These are phyloP conservation scores for Neurospora sp. DNA, from an alignment of 495 filamentous ascomycete genomes.

Conservation along the genomic window DNA sequence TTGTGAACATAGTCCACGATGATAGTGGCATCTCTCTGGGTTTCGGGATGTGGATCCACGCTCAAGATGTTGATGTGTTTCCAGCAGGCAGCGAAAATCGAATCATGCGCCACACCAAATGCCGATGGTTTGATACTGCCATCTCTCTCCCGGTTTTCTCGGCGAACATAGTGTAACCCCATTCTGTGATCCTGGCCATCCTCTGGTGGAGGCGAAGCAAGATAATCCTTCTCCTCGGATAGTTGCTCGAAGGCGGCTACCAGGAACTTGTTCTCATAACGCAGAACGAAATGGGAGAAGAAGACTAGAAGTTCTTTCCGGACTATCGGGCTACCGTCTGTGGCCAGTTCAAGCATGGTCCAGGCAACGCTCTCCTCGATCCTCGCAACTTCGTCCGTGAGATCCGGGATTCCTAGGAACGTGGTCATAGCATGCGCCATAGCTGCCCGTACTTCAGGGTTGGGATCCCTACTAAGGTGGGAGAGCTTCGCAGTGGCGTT, in stretches of 20 bases:
- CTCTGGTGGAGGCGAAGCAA: constrained; percentile 38
- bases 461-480: constrained; percentile 72
- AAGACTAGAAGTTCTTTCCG: constrained; percentile 88
- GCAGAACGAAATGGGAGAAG: constrained; percentile 80
- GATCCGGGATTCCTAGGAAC: constrained; percentile 86
- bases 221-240: constrained; percentile 67
- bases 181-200: constrained; percentile 47
- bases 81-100: constrained; percentile 86
- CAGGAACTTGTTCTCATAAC: constrained; percentile 86
- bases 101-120: constrained; percentile 64
- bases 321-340: constrained; percentile 87
- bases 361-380: constrained; percentile 84
- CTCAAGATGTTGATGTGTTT: constrained; percentile 83
- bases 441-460: constrained; percentile 89
- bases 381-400: constrained; percentile 81
- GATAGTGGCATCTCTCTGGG: constrained; percentile 69
- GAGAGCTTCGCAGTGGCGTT: constrained; percentile 70
- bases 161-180: constrained; percentile 43
- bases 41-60: constrained; percentile 89
- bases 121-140: constrained; percentile 38
- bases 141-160: constrained; percentile 38
- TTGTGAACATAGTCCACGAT: constrained; percentile 80
- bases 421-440: constrained; percentile 87
- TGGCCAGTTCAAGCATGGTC: constrained; percentile 73
- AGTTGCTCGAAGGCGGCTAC: constrained; percentile 90